A percentile compares a stretch with the other conserved stretches of the same genome.
These are phyloP conservation scores for Trichoderma sp. DNA, from an alignment of 2,329 filamentous ascomycete species.

Conservation along the genomic window DNA sequence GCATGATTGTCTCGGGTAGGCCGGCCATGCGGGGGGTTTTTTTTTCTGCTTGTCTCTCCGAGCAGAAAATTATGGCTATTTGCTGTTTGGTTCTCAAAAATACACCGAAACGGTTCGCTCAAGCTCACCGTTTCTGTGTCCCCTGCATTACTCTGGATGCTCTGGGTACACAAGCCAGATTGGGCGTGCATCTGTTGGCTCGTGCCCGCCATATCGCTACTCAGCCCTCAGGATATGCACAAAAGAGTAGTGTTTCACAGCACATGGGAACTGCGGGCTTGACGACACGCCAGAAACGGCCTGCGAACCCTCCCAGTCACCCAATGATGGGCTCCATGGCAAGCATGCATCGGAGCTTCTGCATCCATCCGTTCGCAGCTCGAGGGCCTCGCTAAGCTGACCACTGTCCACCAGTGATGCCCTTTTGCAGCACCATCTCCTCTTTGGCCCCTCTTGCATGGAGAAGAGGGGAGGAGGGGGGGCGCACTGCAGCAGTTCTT, in stretches of 20 bases:
- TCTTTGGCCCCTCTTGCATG: conserved; percentile 18
- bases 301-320: neutral
- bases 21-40: neutral
- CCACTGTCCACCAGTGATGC: conserved; percentile 1
- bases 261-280: neutral
- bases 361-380: conserved; percentile 21
- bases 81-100: neutral
- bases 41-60: neutral
- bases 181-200: neutral
- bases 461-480: conserved; percentile 14
- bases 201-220: neutral
- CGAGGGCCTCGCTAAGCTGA: conserved; percentile 14
- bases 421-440: neutral
- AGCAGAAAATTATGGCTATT: neutral
- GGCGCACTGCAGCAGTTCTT: conserved; percentile 1
- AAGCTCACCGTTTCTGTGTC: neutral
- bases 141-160: neutral
- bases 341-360: conserved; percentile 11
- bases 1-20: neutral
- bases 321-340: conserved; percentile 1
- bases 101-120: neutral
- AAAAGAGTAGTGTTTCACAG: neutral
- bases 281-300: neutral
- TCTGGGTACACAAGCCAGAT: neutral
- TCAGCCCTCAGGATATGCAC: conserved; percentile 1